Conservation (phyloP, 345 rosid species). For the Rhizophora mangle region DNA sequence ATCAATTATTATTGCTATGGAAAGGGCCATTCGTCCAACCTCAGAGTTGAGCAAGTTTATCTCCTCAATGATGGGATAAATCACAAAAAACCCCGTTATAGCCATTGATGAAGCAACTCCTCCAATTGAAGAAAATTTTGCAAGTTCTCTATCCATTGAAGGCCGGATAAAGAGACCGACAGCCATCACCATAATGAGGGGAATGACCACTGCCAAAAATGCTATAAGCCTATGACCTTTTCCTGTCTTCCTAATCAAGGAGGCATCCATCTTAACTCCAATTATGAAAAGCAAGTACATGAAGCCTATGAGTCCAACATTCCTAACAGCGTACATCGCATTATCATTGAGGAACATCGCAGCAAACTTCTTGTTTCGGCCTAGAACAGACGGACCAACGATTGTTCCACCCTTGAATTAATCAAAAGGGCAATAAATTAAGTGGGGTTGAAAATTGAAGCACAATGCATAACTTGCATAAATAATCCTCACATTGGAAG, state of each 20-base stretch:
- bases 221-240: slow-evolving; percentile 42
- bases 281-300: slow-evolving; percentile 52
- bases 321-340: slow-evolving; percentile 36
- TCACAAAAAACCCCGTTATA: slow-evolving; percentile 45
- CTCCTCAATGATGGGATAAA: slow-evolving; percentile 48
- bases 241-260: slow-evolving; percentile 34
- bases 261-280: slow-evolving; percentile 50
- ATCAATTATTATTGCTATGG: slow-evolving; percentile 43
- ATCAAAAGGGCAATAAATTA: not conserved
- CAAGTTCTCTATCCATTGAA: slow-evolving; percentile 27
- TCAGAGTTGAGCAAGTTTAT: slow-evolving; percentile 63
- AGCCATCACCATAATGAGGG: slow-evolving; percentile 1
- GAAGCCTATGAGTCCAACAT: slow-evolving; percentile 51
- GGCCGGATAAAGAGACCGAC: slow-evolving; percentile 24
- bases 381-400: slow-evolving; percentile 64
- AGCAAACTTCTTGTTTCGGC: slow-evolving; percentile 35
- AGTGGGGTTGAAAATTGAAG: not conserved
- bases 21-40: slow-evolving; percentile 52
- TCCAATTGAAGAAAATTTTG: slow-evolving; percentile 29
- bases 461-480: not conserved
- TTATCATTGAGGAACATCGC: slow-evolving; percentile 33
- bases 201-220: slow-evolving; percentile 32
- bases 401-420: slow-evolving; percentile 59
- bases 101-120: slow-evolving; percentile 27
- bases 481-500: not conserved